Evolutionary conservation across 139 green algal species (phyloP).

Genomic region (Volvox reticuliferus): DNA sequence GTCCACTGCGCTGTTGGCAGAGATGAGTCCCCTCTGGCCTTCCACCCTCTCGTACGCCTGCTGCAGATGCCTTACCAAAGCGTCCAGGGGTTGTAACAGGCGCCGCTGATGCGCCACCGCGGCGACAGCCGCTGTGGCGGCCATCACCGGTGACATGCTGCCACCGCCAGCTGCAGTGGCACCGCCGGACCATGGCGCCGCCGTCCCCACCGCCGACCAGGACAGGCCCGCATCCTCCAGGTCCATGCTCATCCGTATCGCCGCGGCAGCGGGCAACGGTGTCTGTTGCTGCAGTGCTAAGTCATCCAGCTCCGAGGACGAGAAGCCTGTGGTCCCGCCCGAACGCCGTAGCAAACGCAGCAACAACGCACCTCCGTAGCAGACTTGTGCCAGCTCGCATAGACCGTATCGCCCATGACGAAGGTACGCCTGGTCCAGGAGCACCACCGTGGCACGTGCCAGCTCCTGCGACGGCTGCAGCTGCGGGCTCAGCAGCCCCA

Average conservation of each 20-base stretch:
- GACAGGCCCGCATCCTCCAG: background rate
- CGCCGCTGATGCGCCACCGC: background rate
- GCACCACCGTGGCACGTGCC: background rate
- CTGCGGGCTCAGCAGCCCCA: background rate
- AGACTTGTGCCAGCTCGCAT: slow-evolving; percentile 19
- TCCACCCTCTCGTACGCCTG: background rate
- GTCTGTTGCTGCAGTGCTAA: background rate
- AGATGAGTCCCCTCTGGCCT: background rate
- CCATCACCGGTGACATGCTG: background rate
- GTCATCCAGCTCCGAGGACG: background rate
- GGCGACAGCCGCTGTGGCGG: background rate
- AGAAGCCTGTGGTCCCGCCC: no score
- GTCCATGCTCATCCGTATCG: slow-evolving; percentile 19
- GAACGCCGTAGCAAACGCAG: background rate
- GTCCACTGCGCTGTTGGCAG: no score
- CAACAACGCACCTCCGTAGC: slow-evolving; percentile 34
- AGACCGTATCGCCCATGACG: background rate
- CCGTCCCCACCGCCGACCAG: no score
- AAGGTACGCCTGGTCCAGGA: slow-evolving; percentile 13
- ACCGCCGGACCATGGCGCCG: no score
- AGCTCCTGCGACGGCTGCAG: background rate
- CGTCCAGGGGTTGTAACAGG: background rate
- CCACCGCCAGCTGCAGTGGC: background rate
- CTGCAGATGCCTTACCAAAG: slow-evolving; percentile 23
- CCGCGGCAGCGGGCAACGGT: background rate